A percentile compares a stretch with the other conserved stretches of the same genome.
Conservation (phyloP, 1,284 basidiomycete species). For the Ceratobasidium sp. region DNA sequence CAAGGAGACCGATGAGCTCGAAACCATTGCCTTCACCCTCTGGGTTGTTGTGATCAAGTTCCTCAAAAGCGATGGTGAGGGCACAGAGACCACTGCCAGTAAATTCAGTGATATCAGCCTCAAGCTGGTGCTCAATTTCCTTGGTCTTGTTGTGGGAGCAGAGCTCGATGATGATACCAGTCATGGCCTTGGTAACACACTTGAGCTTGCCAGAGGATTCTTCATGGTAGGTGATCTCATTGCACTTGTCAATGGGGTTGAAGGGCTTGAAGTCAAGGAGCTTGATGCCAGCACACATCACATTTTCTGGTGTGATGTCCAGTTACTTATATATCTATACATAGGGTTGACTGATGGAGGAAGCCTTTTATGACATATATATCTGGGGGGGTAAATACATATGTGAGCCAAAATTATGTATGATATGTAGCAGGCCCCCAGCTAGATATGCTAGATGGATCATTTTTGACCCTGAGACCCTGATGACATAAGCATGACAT, state of each 20-base stretch:
- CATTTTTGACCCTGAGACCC: too few relatives aligned
- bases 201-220: constrained; percentile 91
- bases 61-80: constrained; percentile 94
- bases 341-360: too few relatives aligned
- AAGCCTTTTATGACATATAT: too few relatives aligned
- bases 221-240: constrained; percentile 96
- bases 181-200: constrained; percentile 99
- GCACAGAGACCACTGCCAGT: constrained; percentile 96
- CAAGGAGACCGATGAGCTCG: constrained; percentile 94
- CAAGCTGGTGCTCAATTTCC: constrained; percentile 86
- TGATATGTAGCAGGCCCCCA: too few relatives aligned
- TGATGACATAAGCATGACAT: too few relatives aligned
- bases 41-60: constrained; percentile 79
- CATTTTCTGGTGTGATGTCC: too few relatives aligned
- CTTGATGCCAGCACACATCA: too few relatives aligned
- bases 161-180: constrained; percentile 92
- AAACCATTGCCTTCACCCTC: constrained; percentile 92
- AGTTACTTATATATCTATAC: too few relatives aligned
- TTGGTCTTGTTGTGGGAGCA: constrained; percentile 97
- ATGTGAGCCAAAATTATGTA: too few relatives aligned
- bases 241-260: constrained; percentile 99
- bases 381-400: too few relatives aligned
- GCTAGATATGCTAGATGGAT: too few relatives aligned
- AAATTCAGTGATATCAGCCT: constrained; percentile 94
- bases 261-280: constrained; percentile 99